These are phyloP conservation scores for Cyclaneusma minus DNA, from an alignment of 2,329 filamentous ascomycete species.

Conservation along the genomic window DNA sequence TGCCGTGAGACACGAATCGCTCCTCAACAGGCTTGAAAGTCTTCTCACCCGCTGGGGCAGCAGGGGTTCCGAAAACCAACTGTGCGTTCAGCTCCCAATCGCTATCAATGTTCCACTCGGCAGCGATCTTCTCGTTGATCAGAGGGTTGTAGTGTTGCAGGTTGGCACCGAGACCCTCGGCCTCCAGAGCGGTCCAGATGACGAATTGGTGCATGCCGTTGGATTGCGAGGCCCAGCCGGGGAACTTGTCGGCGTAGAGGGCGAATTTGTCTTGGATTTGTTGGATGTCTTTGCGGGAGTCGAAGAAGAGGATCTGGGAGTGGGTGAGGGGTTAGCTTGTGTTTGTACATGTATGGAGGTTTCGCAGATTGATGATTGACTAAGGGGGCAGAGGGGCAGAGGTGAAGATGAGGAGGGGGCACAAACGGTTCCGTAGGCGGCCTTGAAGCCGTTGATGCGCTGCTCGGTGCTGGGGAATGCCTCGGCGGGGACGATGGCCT, in stretches of 20 bases:
- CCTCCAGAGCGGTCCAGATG: slow-evolving; percentile 68
- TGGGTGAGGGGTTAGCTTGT: neutral
- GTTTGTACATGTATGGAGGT: neutral
- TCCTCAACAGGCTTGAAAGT: slow-evolving; percentile 47
- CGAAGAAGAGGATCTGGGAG: slow-evolving; percentile 63
- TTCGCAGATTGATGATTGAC: neutral
- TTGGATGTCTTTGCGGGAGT: slow-evolving; percentile 55
- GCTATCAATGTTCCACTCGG: slow-evolving; percentile 52
- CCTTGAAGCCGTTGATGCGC: slow-evolving; percentile 40
- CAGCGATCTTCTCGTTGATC: slow-evolving; percentile 54
- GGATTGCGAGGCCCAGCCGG: slow-evolving; percentile 59
- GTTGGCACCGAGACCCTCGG: slow-evolving; percentile 74
- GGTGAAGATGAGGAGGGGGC: slow-evolving; percentile 1
- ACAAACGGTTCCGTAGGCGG: slow-evolving; percentile 59
- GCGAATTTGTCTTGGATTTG: slow-evolving; percentile 53
- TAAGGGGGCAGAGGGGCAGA: neutral
- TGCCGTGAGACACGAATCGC: too few relatives aligned
- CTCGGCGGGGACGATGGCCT: slow-evolving; percentile 46
- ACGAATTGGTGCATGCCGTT: slow-evolving; percentile 71
- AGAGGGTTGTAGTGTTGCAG: slow-evolving; percentile 90
- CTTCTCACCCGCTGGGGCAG: slow-evolving; percentile 45
- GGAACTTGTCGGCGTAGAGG: slow-evolving; percentile 66
- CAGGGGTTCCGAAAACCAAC: slow-evolving; percentile 63
- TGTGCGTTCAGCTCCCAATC: slow-evolving; percentile 70
- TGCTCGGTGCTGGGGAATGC: slow-evolving; percentile 9